phyloP scores from a whole-genome alignment of 306 rosid species.

The Echinosophora koreensis region DNA sequence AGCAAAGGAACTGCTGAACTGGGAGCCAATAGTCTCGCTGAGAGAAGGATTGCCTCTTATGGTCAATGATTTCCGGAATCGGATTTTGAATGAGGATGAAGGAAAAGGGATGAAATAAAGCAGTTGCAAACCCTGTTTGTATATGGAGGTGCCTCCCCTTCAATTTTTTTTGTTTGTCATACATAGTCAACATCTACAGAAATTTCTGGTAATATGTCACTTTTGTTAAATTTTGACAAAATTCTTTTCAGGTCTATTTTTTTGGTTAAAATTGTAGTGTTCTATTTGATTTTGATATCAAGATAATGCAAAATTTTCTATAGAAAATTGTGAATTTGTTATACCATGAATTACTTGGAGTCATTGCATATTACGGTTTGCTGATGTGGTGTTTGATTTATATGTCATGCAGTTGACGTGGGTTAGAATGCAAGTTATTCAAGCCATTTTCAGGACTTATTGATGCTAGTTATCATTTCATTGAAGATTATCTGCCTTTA shows the following conservation, averaged over 20 bases:
- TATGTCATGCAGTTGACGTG: neutral
- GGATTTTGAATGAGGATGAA: conserved; percentile 94
- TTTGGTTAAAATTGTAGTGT: conserved; percentile 43
- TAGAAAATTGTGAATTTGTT: neutral
- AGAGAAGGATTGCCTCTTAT: conserved; percentile 95
- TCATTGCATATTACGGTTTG: neutral
- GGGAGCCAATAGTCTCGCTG: conserved; percentile 87
- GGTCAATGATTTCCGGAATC: conserved; percentile 94
- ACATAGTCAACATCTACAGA: conserved; percentile 38
- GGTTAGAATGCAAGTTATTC: neutral
- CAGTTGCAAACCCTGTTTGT: conserved; percentile 46
- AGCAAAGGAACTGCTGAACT: conserved; percentile 92
- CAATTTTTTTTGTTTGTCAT: conserved; percentile 41
- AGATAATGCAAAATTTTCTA: conserved; percentile 14
- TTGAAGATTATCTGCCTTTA: neutral
- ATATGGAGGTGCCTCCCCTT: conserved; percentile 51
- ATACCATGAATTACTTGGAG: neutral
- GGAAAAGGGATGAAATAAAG: conserved; percentile 74
- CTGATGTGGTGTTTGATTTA: neutral
- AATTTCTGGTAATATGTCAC: conserved; percentile 48
- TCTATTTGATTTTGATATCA: conserved; percentile 38
- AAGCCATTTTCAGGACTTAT: neutral
- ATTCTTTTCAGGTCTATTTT: conserved; percentile 42
- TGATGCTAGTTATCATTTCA: neutral
- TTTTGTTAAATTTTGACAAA: conserved; percentile 48